Base-by-base conservation (phyloP, 441 rosid genomes). In the Daphne laureola region DNA sequence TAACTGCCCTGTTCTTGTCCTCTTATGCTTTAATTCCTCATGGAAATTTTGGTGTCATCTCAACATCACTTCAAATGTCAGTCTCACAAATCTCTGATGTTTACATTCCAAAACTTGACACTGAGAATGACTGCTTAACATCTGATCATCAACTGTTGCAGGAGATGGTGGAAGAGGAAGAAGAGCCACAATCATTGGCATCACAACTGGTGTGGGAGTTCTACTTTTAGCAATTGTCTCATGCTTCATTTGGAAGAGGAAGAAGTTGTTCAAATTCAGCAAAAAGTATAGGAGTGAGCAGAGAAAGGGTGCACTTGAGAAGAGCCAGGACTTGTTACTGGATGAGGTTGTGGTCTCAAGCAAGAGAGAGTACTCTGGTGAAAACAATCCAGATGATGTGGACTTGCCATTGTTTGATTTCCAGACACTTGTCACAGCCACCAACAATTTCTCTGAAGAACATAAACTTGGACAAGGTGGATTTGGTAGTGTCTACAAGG, bases 401-500 rank as follows among this genome's bases (percentile, higher is more conserved):
- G 94, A 87, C 43, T 43, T 90, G 44, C 96, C 92, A 5, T 49
- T 80, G 55, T 71, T 83, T 55, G 82, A 83, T 62, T 81, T 85
- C 60, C 67, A 53, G 14, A 70, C 74, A 21, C 54, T 90, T 21
- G 74, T 66, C 25, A 63, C 49, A 1, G 90, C 90, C 15, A 87
- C 95, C 0, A n/a, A 72, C 35, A 72, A 80, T 68, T 87, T 87
- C 41, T 58, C 82, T 4, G 69, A 68, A 0, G 57, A 72, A 23
- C 77, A 78, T 58, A 81, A 75, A 62, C 72, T 87, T 3, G 95
- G 95, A 18, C 81, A 80, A 63, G 95, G 96, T 12, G 96, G 92
- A 35, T 90, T 87, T 43, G 96, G 98, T 9, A 41, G 59, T 11
- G 96, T 90, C 45, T 86, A 87, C 71, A 80, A 76, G 95, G 92